Evolutionary conservation across 2,329 filamentous ascomycete species (phyloP), one percentile per base, ranked within the genome.

Genomic region (Talaromyces albobiverticillius): DNA sequence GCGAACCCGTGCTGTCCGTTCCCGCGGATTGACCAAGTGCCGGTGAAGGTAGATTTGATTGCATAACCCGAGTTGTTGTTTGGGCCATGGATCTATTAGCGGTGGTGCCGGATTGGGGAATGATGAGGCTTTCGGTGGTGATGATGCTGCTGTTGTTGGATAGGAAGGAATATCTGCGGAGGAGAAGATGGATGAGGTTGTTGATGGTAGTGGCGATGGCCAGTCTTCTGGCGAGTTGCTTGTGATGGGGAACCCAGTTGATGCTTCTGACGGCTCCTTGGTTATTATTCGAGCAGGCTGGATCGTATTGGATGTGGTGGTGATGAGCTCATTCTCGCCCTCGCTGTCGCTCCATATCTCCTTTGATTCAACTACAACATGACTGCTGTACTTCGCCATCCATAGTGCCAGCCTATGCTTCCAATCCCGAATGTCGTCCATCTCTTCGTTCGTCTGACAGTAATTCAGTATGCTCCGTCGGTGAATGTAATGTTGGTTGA

Each of bases 381-480:
- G 48, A 29, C 10, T 41, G 29, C 41, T 25, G n/a, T 51, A 25
- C 34, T 47, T 41, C 22, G 47, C 53, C n/a, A 34, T 34, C 42
- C 48, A 36, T 34, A 53, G 32, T 14, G 54, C 54, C 13, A 59
- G 50, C 29, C 57, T 58, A 60, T 61, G 64, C 25, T 63, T 59
- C 66, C 67, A 70, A 26, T 56, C 36, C 10, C 59, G 60, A 11
- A 69, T 36, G 5, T 65, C 59, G 7, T 62, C 57, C 42, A 69
- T 49, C 25, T 71, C 69, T 1, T 58, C 51, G 10, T 57, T 55
- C 20, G 65, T 60, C 13, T 67, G 66, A 45, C 68, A 71, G n/a
- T 70, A 45, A 1, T 57, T 59, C 7, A 70, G 31, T 9, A 62
- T 34, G 1, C 64, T 62, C 3, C 63, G 57, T 2, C 58, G 56